These are phyloP conservation scores for Xylaria sp. DNA, from an alignment of 2,329 filamentous ascomycete species.

Conservation along the genomic window DNA sequence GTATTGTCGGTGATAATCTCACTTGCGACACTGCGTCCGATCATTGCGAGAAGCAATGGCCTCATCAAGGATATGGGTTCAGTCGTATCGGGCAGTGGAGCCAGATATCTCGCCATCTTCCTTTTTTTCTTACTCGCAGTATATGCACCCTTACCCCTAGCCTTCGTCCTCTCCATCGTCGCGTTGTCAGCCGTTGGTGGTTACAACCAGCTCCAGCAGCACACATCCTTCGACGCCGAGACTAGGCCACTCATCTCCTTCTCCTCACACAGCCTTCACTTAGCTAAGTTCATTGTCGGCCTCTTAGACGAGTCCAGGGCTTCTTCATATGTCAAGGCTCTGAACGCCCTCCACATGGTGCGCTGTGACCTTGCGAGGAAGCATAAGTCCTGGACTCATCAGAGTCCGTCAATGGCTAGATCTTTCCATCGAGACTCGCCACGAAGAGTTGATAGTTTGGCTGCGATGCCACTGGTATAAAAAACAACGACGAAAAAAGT, in stretches of 20 bases:
- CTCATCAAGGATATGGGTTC: not conserved
- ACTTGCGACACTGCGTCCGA: not conserved
- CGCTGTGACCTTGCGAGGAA: not conserved
- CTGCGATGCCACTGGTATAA: not conserved
- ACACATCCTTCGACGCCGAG: not conserved
- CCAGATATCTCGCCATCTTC: not conserved
- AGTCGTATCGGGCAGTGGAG: not conserved
- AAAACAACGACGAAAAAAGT: not conserved
- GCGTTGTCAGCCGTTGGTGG: not conserved
- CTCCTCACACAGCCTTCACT: not conserved
- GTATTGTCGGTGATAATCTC: not conserved
- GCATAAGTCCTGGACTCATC: not conserved
- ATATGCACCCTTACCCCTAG: not conserved
- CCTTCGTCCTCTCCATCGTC: not conserved
- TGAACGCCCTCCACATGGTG: too few relatives aligned
- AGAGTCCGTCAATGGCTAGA: not conserved
- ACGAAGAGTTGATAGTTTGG: not conserved
- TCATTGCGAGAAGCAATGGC: not conserved
- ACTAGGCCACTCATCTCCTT: not conserved
- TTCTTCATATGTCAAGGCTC: not conserved
- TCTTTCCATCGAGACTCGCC: not conserved
- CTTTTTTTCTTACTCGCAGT: constrained; percentile 8
- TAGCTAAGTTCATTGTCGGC: not conserved
- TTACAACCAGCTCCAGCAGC: not conserved
- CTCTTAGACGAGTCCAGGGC: not conserved